A percentile compares a stretch with the other conserved stretches of the same genome.
phyloP scores from a whole-genome alignment of 179 eudicot genomes.

The Heliamphora pulchella region DNA sequence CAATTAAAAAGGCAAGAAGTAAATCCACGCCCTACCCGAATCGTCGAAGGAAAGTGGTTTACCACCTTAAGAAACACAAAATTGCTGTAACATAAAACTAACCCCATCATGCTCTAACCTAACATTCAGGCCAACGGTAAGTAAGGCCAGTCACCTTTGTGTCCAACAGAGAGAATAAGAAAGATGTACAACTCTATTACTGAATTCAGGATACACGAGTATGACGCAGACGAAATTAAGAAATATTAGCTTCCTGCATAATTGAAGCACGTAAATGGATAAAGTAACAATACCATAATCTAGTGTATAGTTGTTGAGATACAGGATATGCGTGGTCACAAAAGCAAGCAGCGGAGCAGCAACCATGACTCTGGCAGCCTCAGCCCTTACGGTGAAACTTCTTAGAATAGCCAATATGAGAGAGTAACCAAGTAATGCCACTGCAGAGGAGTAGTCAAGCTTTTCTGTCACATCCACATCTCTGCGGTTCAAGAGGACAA shows the following conservation, averaged over 20 bases:
- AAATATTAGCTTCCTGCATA: background rate
- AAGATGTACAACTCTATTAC: background rate
- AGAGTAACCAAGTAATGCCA: slow-evolving; percentile 69
- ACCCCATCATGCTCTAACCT: no score
- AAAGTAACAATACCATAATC: slow-evolving; percentile 58
- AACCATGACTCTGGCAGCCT: slow-evolving; percentile 82
- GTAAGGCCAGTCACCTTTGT: no score
- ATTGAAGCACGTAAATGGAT: slow-evolving; percentile 11
- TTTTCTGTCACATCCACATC: slow-evolving; percentile 63
- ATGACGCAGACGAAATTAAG: background rate
- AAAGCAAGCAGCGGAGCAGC: slow-evolving; percentile 77
- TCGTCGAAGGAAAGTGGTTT: no score
- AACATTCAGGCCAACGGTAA: no score
- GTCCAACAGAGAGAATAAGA: background rate
- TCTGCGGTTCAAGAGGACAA: slow-evolving; percentile 32
- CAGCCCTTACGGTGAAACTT: slow-evolving; percentile 49
- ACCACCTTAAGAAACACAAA: no score
- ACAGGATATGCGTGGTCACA: slow-evolving; percentile 62
- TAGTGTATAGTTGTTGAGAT: slow-evolving; percentile 54
- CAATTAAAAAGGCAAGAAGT: no score
- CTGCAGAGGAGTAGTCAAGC: slow-evolving; percentile 77
- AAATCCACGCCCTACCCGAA: no score
- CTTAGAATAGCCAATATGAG: slow-evolving; percentile 61
- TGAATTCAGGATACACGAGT: background rate
- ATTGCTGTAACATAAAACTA: no score